phyloP scores from a whole-genome alignment of 768 basidiomycete species.

The Sarcomyxa edulis region DNA sequence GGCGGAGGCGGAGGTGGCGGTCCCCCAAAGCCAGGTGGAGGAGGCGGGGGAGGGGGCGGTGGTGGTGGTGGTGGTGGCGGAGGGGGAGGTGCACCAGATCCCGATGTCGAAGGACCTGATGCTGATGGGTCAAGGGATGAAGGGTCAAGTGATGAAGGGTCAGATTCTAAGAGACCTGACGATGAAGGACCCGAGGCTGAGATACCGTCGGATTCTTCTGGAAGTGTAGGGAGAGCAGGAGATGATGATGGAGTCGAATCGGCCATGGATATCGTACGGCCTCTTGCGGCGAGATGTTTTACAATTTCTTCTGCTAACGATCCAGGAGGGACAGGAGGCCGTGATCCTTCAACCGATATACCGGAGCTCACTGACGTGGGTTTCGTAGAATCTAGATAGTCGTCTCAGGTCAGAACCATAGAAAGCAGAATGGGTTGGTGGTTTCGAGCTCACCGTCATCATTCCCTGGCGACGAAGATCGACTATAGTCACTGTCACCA shows the following conservation, averaged over 20 bases:
- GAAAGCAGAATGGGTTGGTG: too few species aligned
- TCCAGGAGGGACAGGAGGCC: conserved; percentile 33
- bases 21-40: conserved; percentile 15
- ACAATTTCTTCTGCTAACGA: conserved; percentile 60
- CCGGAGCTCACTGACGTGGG: conserved; percentile 52
- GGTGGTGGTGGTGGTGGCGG: conserved; percentile 21
- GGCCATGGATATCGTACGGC: conserved; percentile 32
- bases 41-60: conserved; percentile 12
- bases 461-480: conserved; percentile 36
- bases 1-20: conserved; percentile 34
- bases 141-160: conserved; percentile 10
- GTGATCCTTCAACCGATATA: conserved; percentile 31
- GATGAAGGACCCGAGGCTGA: too few species aligned
- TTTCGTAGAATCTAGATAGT: too few species aligned
- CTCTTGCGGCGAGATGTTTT: conserved; percentile 49
- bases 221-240: conserved; percentile 27
- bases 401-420: conserved; percentile 47
- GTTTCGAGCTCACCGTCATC: conserved; percentile 56
- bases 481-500: conserved; percentile 37
- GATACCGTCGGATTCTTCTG: too few species aligned
- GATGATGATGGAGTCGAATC: conserved; percentile 29
- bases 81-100: conserved; percentile 17
- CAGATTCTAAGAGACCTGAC: conserved; percentile 11
- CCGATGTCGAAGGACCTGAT: conserved; percentile 23
- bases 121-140: conserved; percentile 31